Conservation (phyloP, 2,329 filamentous ascomycete species). For the Fusarium brevicatenulatum region DNA sequence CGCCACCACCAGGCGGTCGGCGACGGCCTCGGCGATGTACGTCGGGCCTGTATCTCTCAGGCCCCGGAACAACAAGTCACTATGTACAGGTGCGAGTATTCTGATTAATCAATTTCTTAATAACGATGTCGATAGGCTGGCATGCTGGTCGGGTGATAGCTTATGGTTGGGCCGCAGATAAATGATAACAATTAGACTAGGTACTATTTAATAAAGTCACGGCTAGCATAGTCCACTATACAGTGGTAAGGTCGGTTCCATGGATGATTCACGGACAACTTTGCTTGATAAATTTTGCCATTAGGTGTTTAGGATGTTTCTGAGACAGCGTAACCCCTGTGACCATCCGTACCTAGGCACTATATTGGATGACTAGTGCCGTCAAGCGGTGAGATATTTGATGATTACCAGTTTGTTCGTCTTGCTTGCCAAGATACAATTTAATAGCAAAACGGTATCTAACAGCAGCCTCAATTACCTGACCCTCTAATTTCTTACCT, state of each 20-base stretch:
- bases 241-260: constrained; percentile 10
- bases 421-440: background rate
- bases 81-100: background rate
- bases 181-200: background rate
- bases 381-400: constrained; percentile 20
- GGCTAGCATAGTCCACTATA: background rate
- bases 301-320: constrained; percentile 7
- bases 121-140: background rate
- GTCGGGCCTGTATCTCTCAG: background rate
- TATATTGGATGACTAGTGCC: background rate
- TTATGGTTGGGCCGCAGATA: background rate
- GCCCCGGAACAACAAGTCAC: background rate
- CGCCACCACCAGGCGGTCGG: constrained; percentile 13
- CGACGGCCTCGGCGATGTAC: constrained; percentile 18
- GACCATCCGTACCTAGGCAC: background rate
- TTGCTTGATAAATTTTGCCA: background rate
- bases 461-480: background rate
- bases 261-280: background rate
- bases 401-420: background rate
- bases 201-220: background rate
- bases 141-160: background rate
- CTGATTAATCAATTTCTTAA: background rate
- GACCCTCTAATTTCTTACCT: background rate
- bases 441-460: background rate
- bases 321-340: constrained; percentile 22